Base-by-base conservation (phyloP, 495 filamentous ascomycete genomes). In the Parathielavia appendiculata region DNA sequence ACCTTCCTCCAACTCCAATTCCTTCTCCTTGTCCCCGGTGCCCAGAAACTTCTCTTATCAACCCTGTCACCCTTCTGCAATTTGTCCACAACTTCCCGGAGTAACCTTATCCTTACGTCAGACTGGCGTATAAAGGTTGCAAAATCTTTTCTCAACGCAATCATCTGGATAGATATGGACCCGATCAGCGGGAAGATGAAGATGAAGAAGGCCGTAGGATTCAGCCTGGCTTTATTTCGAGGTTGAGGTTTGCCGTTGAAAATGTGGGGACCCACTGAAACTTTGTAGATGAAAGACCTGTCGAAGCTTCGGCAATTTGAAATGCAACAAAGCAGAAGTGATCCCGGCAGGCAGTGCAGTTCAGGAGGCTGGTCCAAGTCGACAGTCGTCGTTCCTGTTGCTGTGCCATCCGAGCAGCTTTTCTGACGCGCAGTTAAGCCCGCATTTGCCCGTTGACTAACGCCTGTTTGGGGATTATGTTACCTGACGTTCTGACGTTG, bases 201-300 rank as follows among this genome's bases (percentile, higher is more conserved):
- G 64, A 99, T 93, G 75, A 87, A 97, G 65, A 91, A 91, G 1
- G 89, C 96, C 14, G 89, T 89, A 1, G 93, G 95, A 63, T 97
- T 97, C 90, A 89, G 95, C 62, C 84, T 83, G 63, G 57, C 48
- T 74, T 72, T 22, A 35, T 44, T 41, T 47, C 13, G 48, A 39
- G 16, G 17, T 35, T n/a, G 8, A 12, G 22, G 38, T 10, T 19
- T 30, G 6, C 26, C 6, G 26, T 30, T 36, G 46, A 22, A 43
- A 17, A 40, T 57, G 46, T 36, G 45, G 55, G 55, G 55, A 50
- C 46, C 55, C 55, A 43, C 46, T 44, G 47, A 51, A 57, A 44
- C 26, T 51, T 57, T 57, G 54, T 35, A 32, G 36, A 19, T 34
- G 5, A 22, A 32, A 44, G 26, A 26, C 13, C 4, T 12, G 16